Base-by-base conservation (phyloP, 371 early-diverging fungal species). In the Rhizopus sp. region DNA sequence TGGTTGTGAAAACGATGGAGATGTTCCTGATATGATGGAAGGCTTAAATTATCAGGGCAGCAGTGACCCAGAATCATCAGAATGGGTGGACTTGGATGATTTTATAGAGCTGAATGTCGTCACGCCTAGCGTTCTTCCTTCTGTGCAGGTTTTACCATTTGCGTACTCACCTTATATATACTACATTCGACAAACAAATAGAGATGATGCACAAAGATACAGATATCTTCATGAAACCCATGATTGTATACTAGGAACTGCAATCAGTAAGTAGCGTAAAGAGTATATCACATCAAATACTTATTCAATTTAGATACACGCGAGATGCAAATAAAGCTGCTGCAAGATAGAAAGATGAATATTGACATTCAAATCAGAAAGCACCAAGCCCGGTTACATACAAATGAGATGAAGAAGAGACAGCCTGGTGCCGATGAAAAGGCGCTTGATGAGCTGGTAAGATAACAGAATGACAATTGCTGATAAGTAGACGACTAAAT, bases 341-440 rank as follows among this genome's bases (percentile, higher is more conserved):
- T 85, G 38, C 65, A 70, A 34, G 66, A 73, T 30, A 74, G 90
- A n/a, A 67, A 80, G 48, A 71, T 72, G 17, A 85, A 80, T 33
- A 81, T 90, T 49, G 84, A 85, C 51, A 54, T 73, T 2, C 77
- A 82, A n/a, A 87, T 90, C 49, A 55, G 74, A 31, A 77, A 82
- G 30, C 79, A 77, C 53, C 75, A 77, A 52, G 58, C 73, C 7
- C 63, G 72, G 29, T 51, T 78, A 23, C 63, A 73, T 37, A 64
- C 52, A 34, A 69, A 75, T 33, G 77, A 78, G 57, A 57, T 62
- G 12, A 76, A 64, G 48, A 55, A 51, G 44, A 42, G 53, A 5
- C 61, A 59, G 15, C 48, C 47, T 38, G 46, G 59, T 2, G 32
- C 50, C 0, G 62, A 57, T 38, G 55, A 59, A 50, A 57, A 55